These are phyloP conservation scores for Priceomyces melissophilus DNA, from an alignment of 805 yeast genomes.

Conservation along the genomic window DNA sequence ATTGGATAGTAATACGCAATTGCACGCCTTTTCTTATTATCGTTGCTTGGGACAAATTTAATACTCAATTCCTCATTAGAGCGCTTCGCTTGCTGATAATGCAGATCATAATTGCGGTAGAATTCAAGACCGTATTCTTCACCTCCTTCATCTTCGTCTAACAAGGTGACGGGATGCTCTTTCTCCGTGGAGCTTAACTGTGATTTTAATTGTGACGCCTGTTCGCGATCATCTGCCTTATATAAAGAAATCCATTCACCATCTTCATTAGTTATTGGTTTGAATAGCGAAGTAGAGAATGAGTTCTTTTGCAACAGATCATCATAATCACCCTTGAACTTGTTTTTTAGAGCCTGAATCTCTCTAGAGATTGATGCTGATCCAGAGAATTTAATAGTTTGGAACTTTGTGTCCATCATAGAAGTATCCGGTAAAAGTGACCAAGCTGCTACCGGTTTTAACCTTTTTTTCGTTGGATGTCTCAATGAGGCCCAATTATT, in stretches of 20 bases:
- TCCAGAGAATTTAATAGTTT: constrained; percentile 60
- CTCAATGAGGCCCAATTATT: constrained; percentile 43
- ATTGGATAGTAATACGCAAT: constrained; percentile 77
- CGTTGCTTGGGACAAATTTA: constrained; percentile 39
- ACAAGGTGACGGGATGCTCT: constrained; percentile 39
- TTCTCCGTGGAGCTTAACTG: constrained; percentile 38
- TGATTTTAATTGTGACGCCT: constrained; percentile 21
- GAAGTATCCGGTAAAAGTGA: constrained; percentile 86
- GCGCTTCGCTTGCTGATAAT: constrained; percentile 42
- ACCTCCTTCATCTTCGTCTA: constrained; percentile 43
- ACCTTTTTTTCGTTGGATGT: constrained; percentile 76
- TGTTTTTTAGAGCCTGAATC: constrained; percentile 24
- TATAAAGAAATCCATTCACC: constrained; percentile 72
- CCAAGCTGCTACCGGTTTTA: constrained; percentile 76
- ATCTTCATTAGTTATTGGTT: constrained; percentile 68
- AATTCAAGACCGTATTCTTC: constrained; percentile 56
- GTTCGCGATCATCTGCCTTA: constrained; percentile 17
- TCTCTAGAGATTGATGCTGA: constrained; percentile 49
- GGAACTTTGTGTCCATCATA: constrained; percentile 76
- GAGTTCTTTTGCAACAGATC: constrained; percentile 32
- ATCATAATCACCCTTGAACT: constrained; percentile 25
- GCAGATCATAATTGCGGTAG: constrained; percentile 78
- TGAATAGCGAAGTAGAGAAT: constrained; percentile 61
- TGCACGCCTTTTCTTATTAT: constrained; percentile 39
- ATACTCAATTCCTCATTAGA: constrained; percentile 66